These are phyloP conservation scores for Didymella exigua DNA, from an alignment of 2,329 filamentous ascomycete genomes.

Conservation along the genomic window DNA sequence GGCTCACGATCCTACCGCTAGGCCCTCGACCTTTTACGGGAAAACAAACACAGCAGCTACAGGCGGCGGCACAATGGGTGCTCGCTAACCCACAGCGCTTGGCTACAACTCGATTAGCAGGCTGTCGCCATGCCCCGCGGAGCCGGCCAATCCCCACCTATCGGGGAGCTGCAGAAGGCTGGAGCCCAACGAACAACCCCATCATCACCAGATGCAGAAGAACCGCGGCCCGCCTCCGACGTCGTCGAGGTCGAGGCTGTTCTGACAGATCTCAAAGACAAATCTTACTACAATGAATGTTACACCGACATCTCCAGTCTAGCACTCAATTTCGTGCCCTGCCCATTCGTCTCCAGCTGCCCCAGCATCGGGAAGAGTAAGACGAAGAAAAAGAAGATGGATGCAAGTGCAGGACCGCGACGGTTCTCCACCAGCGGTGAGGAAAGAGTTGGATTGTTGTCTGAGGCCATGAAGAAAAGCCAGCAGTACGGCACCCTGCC, in stretches of 20 bases:
- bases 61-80: constrained; percentile 9
- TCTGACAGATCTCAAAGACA: not conserved
- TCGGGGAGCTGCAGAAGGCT: not conserved
- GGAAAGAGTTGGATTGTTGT: constrained; percentile 34
- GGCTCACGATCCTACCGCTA: constrained; percentile 5
- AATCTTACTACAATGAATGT: constrained; percentile 12
- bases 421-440: constrained; percentile 39
- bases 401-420: constrained; percentile 36
- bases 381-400: constrained; percentile 35
- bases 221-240: constrained; percentile 10
- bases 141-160: constrained; percentile 1
- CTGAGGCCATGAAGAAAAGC: constrained; percentile 23
- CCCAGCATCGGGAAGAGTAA: constrained; percentile 22
- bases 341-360: constrained; percentile 22
- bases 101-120: constrained; percentile 5
- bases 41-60: constrained; percentile 11
- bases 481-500: constrained; percentile 38
- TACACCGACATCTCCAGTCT: constrained; percentile 31
- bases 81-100: constrained; percentile 11
- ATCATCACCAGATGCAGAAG: constrained; percentile 13
- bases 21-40: constrained; percentile 8
- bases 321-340: constrained; percentile 30
- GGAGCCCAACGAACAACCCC: constrained; percentile 8
- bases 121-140: constrained; percentile 11
- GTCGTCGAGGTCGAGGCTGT: constrained; percentile 11